Base-by-base conservation (phyloP, 164 flowering plant species). In the Kingdonia uniflora region DNA sequence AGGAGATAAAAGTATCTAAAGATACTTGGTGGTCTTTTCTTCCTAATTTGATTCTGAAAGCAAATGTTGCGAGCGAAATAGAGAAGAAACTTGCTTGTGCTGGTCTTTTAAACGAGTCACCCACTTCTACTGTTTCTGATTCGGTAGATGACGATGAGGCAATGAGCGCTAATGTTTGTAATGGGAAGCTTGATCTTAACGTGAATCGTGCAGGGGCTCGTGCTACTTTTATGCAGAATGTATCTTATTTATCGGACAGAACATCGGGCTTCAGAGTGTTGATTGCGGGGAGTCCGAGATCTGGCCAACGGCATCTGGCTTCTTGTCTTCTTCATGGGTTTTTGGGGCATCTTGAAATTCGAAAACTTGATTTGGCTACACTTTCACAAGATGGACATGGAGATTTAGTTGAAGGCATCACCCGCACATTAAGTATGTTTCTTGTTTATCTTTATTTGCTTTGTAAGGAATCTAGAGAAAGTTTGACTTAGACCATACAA, bases 251-350 rank as follows among this genome's bases (percentile, higher is more conserved):
- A 54, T 65, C 65, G 15, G 65, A 66, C 49, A 71, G 62, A 44
- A 71, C 64, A 56, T 60, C 77, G 33, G 94, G 95, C 51, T 84
- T 77, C 52, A 75, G 94, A 21, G 49, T 92, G 33, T 61, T 92
- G 74, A 72, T 92, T 67, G 67, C 89, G 65, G 99, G 99, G 67
- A 58, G 64, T 49, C 81, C 87, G 22, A 68, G 76, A 61, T 79
- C 84, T 66, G 99, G 95, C 11, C 97, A 86, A 67, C 71, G 69
- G 60, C 94, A 88, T 76, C 81, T 92, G 65, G 95, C 95, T 65
- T 74, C 89, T 52, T 86, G 87, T 73, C 69, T 92, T 71, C 82
- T 92, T 40, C 84, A 88, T 56, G 78, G 82, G 66, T 92, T 80
- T 73, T 65, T 66, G 63, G 95, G 95, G 41, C 74, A 78, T 68